Evolutionary conservation across 495 filamentous ascomycete species (phyloP).

Genomic region (Lasiosphaeria ovina): DNA sequence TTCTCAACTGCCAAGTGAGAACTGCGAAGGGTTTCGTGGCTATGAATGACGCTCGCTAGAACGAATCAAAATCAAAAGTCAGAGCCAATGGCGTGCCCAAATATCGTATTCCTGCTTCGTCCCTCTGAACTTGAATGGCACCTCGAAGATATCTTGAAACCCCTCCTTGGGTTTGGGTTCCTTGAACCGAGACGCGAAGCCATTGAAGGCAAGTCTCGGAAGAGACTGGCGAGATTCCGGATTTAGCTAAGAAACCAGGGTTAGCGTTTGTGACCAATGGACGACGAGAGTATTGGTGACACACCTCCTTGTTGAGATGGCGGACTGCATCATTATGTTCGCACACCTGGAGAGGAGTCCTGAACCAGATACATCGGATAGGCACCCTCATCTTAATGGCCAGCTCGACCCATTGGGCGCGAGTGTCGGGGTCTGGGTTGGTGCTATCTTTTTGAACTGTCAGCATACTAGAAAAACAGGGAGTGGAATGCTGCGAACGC

Average conservation of each 20-base stretch:
- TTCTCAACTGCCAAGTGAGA: no score
- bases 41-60: no score
- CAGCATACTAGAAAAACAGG: slow-evolving; percentile 2
- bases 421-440: slow-evolving; percentile 74
- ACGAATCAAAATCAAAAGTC: slow-evolving; percentile 8
- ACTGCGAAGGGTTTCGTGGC: no score
- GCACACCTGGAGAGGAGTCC: slow-evolving; percentile 67
- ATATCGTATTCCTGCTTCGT: slow-evolving; percentile 55
- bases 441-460: slow-evolving; percentile 70
- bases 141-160: slow-evolving; percentile 71
- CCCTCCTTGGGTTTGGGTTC: slow-evolving; percentile 74
- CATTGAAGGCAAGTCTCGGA: slow-evolving; percentile 74
- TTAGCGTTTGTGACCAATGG: not conserved
- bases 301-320: slow-evolving; percentile 59
- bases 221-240: slow-evolving; percentile 74
- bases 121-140: slow-evolving; percentile 59
- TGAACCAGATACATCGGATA: slow-evolving; percentile 86
- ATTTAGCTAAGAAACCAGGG: slow-evolving; percentile 57
- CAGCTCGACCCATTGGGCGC: slow-evolving; percentile 71
- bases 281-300: slow-evolving; percentile 27
- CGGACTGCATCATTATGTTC: slow-evolving; percentile 88
- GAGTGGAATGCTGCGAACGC: not conserved
- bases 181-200: slow-evolving; percentile 66
- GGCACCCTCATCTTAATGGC: slow-evolving; percentile 68
- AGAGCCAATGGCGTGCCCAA: slow-evolving; percentile 76